Base-by-base conservation (phyloP, 2,329 filamentous ascomycete genomes). In the Venturia oleaginea region DNA sequence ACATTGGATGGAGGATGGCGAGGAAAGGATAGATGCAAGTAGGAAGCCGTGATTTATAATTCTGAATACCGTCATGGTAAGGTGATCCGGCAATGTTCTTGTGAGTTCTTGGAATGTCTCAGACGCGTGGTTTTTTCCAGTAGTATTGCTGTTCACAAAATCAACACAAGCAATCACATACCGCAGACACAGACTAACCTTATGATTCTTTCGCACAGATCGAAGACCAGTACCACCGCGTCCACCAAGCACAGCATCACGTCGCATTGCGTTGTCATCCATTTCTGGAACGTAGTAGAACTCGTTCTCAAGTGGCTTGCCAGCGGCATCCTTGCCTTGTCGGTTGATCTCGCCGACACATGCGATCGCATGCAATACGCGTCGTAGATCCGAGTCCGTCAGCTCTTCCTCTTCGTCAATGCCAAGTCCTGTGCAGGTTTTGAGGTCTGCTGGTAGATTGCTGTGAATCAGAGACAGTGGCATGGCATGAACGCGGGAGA, bases 201-300 rank as follows among this genome's bases (percentile, higher is more conserved):
- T 97, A 77, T 99, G 94, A 74, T 94, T 91, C 79, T 97, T 97
- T 72, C 94, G 85, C 73, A 94, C 97, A 72, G 87, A 88, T 69
- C 94, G 84, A 71, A 99, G 79, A 70, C 91, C 94, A 54, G 92
- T 93, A 77, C 96, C 96, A 64, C 91, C 84, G 73, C 97, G 80
- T 63, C 91, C 90, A 69, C 92, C 87, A 1, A 92, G 91, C 17
- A 97, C 91, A 27, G 92, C 89, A 63, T 91, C 84, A 62, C 90
- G 85, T 66, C 93, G 85, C 72, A 88, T 85, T 67, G 87, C 83
- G 72, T 97, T 92, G 2, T 83, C 80, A 73, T 99, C 94, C 71
- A 86, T 83, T 75, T 97, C 93, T 0, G 92, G 90, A 8, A 97
- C 82, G 72, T 99, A 99, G 77, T 97, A 97, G 75, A 95, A 97